Evolutionary conservation across 1,139 yeast genomes (phyloP), one percentile per base, ranked within the genome.

Genomic region (Taphrina flavorubra): DNA sequence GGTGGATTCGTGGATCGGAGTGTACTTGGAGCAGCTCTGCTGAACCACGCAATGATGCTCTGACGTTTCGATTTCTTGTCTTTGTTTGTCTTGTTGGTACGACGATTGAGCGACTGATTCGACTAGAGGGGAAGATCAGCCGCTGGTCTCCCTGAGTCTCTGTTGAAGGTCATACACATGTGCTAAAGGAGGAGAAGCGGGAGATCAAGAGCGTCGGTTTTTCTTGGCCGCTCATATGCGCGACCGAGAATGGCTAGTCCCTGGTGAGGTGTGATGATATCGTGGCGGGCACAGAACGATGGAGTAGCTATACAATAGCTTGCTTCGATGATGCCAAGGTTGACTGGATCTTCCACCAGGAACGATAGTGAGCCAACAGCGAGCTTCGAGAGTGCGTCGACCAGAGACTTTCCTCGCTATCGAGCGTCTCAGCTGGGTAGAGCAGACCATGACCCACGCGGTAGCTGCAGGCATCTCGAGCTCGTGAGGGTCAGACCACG

Each of bases 1-100:
- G 36, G 53, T 49, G 53, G 14, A 20, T 8, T 49, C 8, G 47
- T 44, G 16, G 25, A 14, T n/a, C 47, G 31, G 13, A 20, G 34
- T 7, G 55, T 16, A 7, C 11, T 34, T 8, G 55, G 31, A 8
- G 40, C 14, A 18, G 42, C 58, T 20, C 20, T 49, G 31, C n/a
- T 37, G 42, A 53, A 53, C 58, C 58, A 53, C 25, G 58, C 40
- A 37, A 53, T 37, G 20, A 53, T 53, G 42, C 58, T 53, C 34
- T 53, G 58, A 10, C 58, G 40, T 20, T 53, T 53, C 58, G 58
- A 53, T 16, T 53, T 53, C 42, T 53, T 53, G 10, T 49, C 53
- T n/a, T 25, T 49, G 36, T n/a, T 20, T 25, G 53, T 49, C 36
- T 46, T 46, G 51, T 46, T 46, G 11, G 20, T 46, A 18, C 13